These are phyloP conservation scores for Acanthamoeba castellanii DNA, from an alignment of 208 protist species.

Conservation along the genomic window DNA sequence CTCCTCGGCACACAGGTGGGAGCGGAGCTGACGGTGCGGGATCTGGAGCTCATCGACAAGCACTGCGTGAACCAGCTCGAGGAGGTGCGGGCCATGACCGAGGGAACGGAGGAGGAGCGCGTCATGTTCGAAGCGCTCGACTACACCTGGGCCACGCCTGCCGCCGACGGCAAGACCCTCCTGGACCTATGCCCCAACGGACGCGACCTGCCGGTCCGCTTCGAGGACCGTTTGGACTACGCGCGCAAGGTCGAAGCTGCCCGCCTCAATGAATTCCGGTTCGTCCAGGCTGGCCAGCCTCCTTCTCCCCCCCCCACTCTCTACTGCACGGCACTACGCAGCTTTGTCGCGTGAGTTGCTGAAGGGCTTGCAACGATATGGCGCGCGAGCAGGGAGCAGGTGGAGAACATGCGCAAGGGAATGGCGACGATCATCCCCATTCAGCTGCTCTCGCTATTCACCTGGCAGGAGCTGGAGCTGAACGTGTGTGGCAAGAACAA, in stretches of 20 bases:
- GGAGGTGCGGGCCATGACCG: background rate
- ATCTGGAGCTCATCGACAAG: slow-evolving; percentile 67
- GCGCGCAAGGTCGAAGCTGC: background rate
- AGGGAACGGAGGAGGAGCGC: background rate
- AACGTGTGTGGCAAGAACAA: slow-evolving; percentile 79
- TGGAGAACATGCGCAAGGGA: slow-evolving; percentile 75
- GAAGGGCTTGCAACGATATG: too few relatives aligned
- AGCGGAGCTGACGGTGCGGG: background rate
- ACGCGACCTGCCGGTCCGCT: background rate
- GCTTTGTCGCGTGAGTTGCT: too few relatives aligned
- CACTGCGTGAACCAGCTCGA: slow-evolving; percentile 27
- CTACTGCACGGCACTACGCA: background rate
- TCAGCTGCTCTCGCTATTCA: slow-evolving; percentile 78
- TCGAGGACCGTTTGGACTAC: slow-evolving; percentile 66
- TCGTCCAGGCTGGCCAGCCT: background rate
- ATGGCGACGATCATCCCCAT: slow-evolving; percentile 77
- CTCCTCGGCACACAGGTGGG: background rate
- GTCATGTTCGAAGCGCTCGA: background rate
- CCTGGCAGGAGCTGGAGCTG: slow-evolving; percentile 81
- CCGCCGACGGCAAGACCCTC: slow-evolving; percentile 1
- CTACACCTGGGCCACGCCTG: background rate
- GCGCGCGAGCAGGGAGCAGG: background rate
- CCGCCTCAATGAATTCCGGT: slow-evolving; percentile 67
- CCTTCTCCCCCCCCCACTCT: background rate
- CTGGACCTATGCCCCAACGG: slow-evolving; percentile 29